Conservation (phyloP, 2,329 filamentous ascomycete genomes). For the Bretziella fagacearum region DNA sequence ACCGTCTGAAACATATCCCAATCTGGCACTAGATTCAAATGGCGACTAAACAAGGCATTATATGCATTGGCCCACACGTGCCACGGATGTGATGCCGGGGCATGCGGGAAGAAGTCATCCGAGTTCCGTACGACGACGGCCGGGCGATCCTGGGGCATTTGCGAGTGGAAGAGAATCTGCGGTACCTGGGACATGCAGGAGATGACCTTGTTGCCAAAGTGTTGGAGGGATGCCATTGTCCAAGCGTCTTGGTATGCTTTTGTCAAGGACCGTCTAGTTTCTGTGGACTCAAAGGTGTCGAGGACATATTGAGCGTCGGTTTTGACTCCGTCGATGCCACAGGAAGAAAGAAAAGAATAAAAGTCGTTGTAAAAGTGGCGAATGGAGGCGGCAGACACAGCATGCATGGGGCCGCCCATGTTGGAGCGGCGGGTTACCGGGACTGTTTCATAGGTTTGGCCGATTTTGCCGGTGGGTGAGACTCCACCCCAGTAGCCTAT, state of each 20-base stretch:
- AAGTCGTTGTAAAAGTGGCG: slow-evolving; percentile 75
- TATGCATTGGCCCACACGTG: slow-evolving; percentile 91
- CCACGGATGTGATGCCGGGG: slow-evolving; percentile 72
- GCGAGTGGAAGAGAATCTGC: slow-evolving; percentile 69
- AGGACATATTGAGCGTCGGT: slow-evolving; percentile 85
- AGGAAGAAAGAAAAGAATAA: slow-evolving; percentile 58
- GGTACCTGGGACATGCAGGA: slow-evolving; percentile 93
- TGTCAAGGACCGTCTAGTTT: slow-evolving; percentile 54
- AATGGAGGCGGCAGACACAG: slow-evolving; percentile 60
- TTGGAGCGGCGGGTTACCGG: slow-evolving; percentile 30
- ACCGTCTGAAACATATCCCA: slow-evolving; percentile 55
- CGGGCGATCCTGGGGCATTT: slow-evolving; percentile 60
- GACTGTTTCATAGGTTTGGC: slow-evolving; percentile 60
- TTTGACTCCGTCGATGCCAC: slow-evolving; percentile 75
- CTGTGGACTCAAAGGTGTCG: slow-evolving; percentile 53
- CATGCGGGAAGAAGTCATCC: slow-evolving; percentile 78
- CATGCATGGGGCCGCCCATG: slow-evolving; percentile 48
- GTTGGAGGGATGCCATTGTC: slow-evolving; percentile 57
- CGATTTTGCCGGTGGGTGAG: slow-evolving; percentile 55
- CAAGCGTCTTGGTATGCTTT: slow-evolving; percentile 71
- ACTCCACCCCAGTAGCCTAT: slow-evolving; percentile 81
- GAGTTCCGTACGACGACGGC: slow-evolving; percentile 67
- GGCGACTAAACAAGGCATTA: slow-evolving; percentile 65
- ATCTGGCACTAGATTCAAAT: slow-evolving; percentile 76
- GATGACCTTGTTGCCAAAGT: slow-evolving; percentile 64